Evolutionary conservation across 169 alveolate genomes (phyloP), one percentile per base, ranked within the genome.

Genomic region (Cryptosporidium muris): DNA sequence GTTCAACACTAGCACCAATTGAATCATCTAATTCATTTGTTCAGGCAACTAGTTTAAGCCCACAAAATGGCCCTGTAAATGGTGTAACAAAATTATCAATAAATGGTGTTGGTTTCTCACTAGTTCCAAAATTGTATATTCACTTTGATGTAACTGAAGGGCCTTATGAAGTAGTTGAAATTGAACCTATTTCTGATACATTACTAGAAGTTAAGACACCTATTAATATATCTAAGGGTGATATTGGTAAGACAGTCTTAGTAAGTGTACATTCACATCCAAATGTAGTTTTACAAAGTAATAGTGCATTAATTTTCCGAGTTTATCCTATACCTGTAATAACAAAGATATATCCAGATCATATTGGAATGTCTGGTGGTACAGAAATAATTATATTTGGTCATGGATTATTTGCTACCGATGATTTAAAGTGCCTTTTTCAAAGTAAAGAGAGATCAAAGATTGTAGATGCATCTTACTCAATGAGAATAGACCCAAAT

Each of bases 131-230:
- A 34, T 36, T 74, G 14, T 74, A 45, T 45, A 58, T 74, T 25
- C 85, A 74, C 45, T 74, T 74, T 48, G 85, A 74, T 74, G 85
- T 74, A 5, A 74, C 85, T 54, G 85, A 74, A 58, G 85, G 85
- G 5, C 85, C 85, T 11, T 74, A 74, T 54, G 85, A 74, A 60
- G 68, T 74, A n/a, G 85, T 58, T 6, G 34, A 47, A 1, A 64
- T 42, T 36, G 12, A 47, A 47, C 45, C 85, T 8, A 74, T 74
- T 45, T 58, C 85, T 9, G 85, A 74, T 48, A 54, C 67, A 1
- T 16, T 74, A n/a, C 34, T 74, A 9, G 85, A 74, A n/a, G 85
- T 74, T 56, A 68, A 74, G 43, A 74, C 62, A 36, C 85, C 85
- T 12, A n/a, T 8, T 12, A 42, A 58, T 34, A 37, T 74, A 58